Evolutionary conservation across 768 basidiomycete genomes (phyloP).

Genomic region (Collybiopsis confluens): DNA sequence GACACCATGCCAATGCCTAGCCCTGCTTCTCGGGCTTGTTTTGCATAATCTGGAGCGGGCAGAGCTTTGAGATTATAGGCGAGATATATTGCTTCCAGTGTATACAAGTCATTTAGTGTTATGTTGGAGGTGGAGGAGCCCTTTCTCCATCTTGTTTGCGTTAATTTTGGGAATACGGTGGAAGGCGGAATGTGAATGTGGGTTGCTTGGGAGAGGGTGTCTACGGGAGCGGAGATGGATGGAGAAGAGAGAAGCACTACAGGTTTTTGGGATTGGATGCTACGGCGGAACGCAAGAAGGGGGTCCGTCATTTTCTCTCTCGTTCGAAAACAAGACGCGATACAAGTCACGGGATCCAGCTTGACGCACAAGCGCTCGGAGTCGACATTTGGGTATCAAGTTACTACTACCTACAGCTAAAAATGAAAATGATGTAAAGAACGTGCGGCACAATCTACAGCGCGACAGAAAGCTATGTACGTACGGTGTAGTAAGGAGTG

Average conservation of each 20-base stretch:
- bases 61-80: constrained; percentile 76
- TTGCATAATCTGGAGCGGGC: constrained; percentile 83
- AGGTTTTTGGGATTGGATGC: constrained; percentile 50
- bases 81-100: constrained; percentile 79
- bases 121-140: constrained; percentile 31
- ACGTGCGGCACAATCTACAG: too few relatives aligned
- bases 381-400: too few relatives aligned
- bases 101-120: constrained; percentile 58
- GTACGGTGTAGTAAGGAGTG: constrained; percentile 1
- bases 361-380: too few relatives aligned
- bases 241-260: constrained; percentile 43
- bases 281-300: constrained; percentile 53
- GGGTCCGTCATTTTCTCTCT: constrained; percentile 31
- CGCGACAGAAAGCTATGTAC: neutral
- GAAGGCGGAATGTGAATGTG: constrained; percentile 57
- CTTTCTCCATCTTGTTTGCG: constrained; percentile 75
- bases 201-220: constrained; percentile 47
- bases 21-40: constrained; percentile 72
- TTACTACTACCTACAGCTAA: too few relatives aligned
- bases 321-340: neutral
- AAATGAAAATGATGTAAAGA: too few relatives aligned
- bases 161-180: constrained; percentile 62
- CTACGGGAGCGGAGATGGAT: constrained; percentile 37
- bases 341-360: too few relatives aligned
- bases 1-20: constrained; percentile 74